Percentiles rank a stretch among this genome's conserved stretches.
These are phyloP conservation scores for Monosporascus sp. DNA, from an alignment of 2,329 filamentous ascomycete genomes.

Conservation along the genomic window DNA sequence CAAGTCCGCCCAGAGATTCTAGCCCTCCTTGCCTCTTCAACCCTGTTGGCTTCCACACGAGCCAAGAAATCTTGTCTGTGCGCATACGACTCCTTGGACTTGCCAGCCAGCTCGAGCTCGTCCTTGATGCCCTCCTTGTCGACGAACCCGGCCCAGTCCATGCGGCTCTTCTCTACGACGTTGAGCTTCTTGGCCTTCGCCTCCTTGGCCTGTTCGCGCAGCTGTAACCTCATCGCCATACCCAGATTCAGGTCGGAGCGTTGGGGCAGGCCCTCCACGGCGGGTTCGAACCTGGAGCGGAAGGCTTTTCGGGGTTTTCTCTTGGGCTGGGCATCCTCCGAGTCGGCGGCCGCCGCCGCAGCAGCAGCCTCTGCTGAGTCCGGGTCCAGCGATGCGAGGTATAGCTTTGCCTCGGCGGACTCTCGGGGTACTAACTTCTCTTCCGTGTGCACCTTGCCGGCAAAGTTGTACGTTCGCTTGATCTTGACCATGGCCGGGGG, in stretches of 20 bases:
- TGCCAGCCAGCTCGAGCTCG: conserved; percentile 59
- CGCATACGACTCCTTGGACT: conserved; percentile 58
- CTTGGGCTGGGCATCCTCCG: conserved; percentile 29
- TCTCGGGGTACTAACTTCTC: conserved; percentile 62
- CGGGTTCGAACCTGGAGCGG: conserved; percentile 58
- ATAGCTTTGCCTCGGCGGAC: conserved; percentile 61
- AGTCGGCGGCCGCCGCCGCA: not conserved
- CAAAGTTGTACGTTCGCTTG: conserved; percentile 69
- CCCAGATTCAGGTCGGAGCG: conserved; percentile 56
- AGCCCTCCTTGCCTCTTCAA: conserved; percentile 53
- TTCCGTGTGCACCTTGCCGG: conserved; percentile 65
- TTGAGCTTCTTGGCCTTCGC: conserved; percentile 60
- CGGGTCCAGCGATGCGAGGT: conserved; percentile 47
- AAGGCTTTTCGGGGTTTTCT: conserved; percentile 50
- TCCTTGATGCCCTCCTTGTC: conserved; percentile 67
- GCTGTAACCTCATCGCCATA: conserved; percentile 41
- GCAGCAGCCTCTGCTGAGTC: conserved; percentile 12
- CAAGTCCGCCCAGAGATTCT: conserved; percentile 37
- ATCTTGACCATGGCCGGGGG: conserved; percentile 50
- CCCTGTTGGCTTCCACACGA: conserved; percentile 56
- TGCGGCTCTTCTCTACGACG: conserved; percentile 65
- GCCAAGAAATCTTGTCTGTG: conserved; percentile 60
- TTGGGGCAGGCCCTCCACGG: conserved; percentile 34
- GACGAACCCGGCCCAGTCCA: conserved; percentile 69
- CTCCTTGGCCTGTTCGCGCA: conserved; percentile 35